Conservation (phyloP, 164 flowering plant species). For the Malania oleifera region DNA sequence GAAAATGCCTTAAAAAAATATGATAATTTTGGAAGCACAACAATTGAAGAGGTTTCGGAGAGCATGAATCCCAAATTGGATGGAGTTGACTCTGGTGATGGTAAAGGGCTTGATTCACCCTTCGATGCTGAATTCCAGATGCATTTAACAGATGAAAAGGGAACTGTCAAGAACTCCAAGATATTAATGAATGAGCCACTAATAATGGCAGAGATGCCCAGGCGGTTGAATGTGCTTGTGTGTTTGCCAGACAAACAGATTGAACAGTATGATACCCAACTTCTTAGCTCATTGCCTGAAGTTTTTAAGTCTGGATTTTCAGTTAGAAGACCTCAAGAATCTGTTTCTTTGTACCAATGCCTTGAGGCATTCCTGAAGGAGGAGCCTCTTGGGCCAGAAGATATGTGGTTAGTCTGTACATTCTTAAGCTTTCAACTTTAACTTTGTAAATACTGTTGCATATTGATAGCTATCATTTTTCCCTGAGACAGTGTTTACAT, state of each 20-base stretch:
- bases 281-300: constrained; percentile 2
- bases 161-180: not conserved
- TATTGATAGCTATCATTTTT: not conserved
- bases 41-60: not conserved
- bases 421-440: not conserved
- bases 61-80: not conserved
- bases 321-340: not conserved
- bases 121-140: not conserved
- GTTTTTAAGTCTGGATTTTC: not conserved
- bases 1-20: not conserved
- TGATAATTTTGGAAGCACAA: not conserved
- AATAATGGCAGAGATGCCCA: not conserved
- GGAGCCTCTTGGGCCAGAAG: constrained; percentile 4
- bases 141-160: not conserved
- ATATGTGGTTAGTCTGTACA: not conserved
- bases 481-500: no score
- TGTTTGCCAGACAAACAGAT: constrained; percentile 2
- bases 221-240: not conserved
- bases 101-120: not conserved
- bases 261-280: not conserved
- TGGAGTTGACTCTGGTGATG: not conserved
- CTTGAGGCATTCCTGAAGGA: constrained; percentile 5
- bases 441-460: not conserved
- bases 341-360: constrained; percentile 6
- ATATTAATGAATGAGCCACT: not conserved